Evolutionary conservation across 2,329 filamentous ascomycete species (phyloP).

Genomic region (Colletotrichum godetiae): DNA sequence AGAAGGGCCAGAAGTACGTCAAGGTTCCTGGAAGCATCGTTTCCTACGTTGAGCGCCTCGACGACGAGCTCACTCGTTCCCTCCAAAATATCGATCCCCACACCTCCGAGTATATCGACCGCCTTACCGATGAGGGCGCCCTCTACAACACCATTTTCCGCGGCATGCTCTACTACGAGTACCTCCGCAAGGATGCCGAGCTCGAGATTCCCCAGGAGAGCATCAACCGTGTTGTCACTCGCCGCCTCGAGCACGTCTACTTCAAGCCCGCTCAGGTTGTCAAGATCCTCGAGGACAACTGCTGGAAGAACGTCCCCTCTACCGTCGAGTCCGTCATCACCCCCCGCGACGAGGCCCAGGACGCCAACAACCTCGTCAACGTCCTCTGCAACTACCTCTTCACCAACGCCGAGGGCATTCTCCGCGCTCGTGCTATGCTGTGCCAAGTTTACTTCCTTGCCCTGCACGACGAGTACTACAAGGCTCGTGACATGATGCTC

Average conservation of each 20-base stretch:
- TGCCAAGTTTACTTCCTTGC: slow-evolving; percentile 99
- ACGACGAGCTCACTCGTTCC: slow-evolving; percentile 97
- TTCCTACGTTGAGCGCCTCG: slow-evolving; percentile 92
- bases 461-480: slow-evolving; percentile 97
- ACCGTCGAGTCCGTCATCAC: slow-evolving; percentile 83
- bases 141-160: slow-evolving; percentile 95
- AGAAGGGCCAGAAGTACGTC: slow-evolving; percentile 81
- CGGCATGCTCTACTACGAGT: slow-evolving; percentile 88
- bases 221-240: slow-evolving; percentile 92
- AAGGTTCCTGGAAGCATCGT: slow-evolving; percentile 94
- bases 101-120: slow-evolving; percentile 98
- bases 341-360: slow-evolving; percentile 73
- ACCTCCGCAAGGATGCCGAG: slow-evolving; percentile 75
- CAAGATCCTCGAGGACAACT: slow-evolving; percentile 92
- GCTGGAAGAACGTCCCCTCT: slow-evolving; percentile 83
- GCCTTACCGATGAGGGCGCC: slow-evolving; percentile 88
- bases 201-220: slow-evolving; percentile 85
- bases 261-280: slow-evolving; percentile 97
- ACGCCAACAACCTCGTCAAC: slow-evolving; percentile 82
- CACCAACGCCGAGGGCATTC: slow-evolving; percentile 92
- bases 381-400: slow-evolving; percentile 96
- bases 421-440: slow-evolving; percentile 95
- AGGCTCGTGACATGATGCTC: slow-evolving; percentile 97
- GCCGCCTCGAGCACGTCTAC: slow-evolving; percentile 95
- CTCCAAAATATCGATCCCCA: slow-evolving; percentile 97